A percentile compares a stretch with the other conserved stretches of the same genome.
phyloP scores from a whole-genome alignment of 768 basidiomycete species.

The Cystofilobasidium bisporidii region DNA sequence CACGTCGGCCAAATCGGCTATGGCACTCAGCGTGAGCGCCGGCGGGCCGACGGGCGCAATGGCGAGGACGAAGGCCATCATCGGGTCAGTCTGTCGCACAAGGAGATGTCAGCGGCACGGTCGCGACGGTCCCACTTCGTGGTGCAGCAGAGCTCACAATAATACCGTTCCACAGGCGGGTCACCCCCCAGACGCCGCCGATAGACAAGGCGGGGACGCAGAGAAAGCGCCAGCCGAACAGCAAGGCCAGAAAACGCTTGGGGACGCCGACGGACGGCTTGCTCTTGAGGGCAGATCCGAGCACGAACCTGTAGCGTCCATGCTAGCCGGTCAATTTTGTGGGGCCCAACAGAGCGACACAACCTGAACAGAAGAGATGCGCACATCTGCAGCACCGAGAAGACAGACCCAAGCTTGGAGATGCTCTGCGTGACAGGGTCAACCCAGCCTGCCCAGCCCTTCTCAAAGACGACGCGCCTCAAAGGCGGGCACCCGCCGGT shows the following conservation, averaged over 20 bases:
- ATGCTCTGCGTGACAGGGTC: constrained; percentile 31
- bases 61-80: constrained; percentile 37
- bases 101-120: neutral
- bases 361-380: constrained; percentile 27
- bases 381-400: constrained; percentile 37
- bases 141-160: neutral
- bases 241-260: constrained; percentile 31
- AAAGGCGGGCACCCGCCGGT: constrained; percentile 35
- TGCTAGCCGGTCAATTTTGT: too few relatives aligned
- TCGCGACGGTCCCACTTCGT: too few relatives aligned
- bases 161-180: constrained; percentile 22
- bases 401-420: constrained; percentile 34
- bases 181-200: constrained; percentile 31
- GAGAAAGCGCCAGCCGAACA: constrained; percentile 37
- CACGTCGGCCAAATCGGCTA: constrained; percentile 34
- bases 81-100: constrained; percentile 14
- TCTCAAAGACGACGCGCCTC: constrained; percentile 33
- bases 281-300: constrained; percentile 32
- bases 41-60: constrained; percentile 38
- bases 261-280: constrained; percentile 32
- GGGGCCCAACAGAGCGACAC: too few relatives aligned
- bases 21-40: constrained; percentile 38
- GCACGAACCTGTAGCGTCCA: neutral
- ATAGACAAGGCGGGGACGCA: constrained; percentile 35
- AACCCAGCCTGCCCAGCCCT: constrained; percentile 30